Conservation (phyloP, 495 filamentous ascomycete species). For the Physcia stellaris region DNA sequence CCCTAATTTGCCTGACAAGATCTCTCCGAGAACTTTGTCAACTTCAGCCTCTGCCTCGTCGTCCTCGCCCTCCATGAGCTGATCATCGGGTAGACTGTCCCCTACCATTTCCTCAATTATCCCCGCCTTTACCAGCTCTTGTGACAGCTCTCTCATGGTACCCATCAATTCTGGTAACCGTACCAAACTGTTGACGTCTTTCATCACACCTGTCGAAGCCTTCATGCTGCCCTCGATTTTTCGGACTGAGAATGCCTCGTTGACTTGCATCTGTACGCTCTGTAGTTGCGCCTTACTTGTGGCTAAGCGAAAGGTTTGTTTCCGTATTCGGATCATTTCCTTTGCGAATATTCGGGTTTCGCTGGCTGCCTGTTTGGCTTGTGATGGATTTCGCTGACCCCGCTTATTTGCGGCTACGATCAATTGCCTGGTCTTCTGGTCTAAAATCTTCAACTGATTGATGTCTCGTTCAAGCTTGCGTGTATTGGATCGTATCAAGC, state of each 20-base stretch:
- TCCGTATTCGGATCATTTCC: slow-evolving; percentile 73
- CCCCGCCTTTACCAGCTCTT: slow-evolving; percentile 82
- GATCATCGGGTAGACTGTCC: slow-evolving; percentile 64
- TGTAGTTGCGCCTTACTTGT: slow-evolving; percentile 86
- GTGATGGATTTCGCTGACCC: slow-evolving; percentile 59
- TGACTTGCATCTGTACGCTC: slow-evolving; percentile 95
- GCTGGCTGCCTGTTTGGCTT: slow-evolving; percentile 56
- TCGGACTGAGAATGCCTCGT: slow-evolving; percentile 86
- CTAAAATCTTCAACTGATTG: slow-evolving; percentile 52
- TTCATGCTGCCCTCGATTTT: slow-evolving; percentile 92
- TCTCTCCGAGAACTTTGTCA: slow-evolving; percentile 85
- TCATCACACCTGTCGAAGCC: slow-evolving; percentile 85
- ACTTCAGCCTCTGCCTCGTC: slow-evolving; percentile 85
- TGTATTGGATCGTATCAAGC: slow-evolving; percentile 76
- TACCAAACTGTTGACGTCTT: slow-evolving; percentile 82
- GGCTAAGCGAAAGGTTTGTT: slow-evolving; percentile 53
- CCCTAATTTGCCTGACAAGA: slow-evolving; percentile 67
- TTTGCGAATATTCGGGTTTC: slow-evolving; percentile 79
- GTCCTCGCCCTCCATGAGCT: slow-evolving; percentile 62
- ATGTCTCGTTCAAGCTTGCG: slow-evolving; percentile 95
- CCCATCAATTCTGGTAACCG: slow-evolving; percentile 72
- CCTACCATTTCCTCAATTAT: slow-evolving; percentile 97
- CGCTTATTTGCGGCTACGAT: slow-evolving; percentile 71
- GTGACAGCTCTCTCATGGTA: slow-evolving; percentile 80
- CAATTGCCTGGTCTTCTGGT: slow-evolving; percentile 71